These are phyloP conservation scores for Pythium aristosporum DNA, from an alignment of 352 stramenopile genomes.

Conservation along the genomic window DNA sequence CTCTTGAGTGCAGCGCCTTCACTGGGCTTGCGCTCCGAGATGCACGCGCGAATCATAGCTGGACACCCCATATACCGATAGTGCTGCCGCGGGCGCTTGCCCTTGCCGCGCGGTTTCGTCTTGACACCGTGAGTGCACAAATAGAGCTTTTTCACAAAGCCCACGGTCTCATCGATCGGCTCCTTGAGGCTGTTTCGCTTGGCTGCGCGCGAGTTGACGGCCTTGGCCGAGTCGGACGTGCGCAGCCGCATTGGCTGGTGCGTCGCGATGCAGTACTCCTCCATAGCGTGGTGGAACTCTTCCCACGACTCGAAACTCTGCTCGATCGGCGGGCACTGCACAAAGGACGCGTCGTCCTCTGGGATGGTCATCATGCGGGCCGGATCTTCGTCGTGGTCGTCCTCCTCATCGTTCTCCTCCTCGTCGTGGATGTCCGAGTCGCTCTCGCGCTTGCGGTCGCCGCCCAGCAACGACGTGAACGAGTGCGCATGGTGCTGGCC, in stretches of 20 bases:
- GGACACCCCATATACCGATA: slow-evolving; percentile 85
- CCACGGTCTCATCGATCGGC: slow-evolving; percentile 82
- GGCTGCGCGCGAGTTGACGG: slow-evolving; percentile 72
- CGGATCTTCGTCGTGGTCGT: slow-evolving; percentile 40
- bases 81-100: slow-evolving; percentile 74
- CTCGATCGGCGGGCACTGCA: slow-evolving; percentile 71
- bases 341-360: slow-evolving; percentile 59
- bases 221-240: slow-evolving; percentile 80
- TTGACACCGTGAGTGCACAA: slow-evolving; percentile 84
- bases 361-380: slow-evolving; percentile 43
- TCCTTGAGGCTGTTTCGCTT: slow-evolving; percentile 84
- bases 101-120: slow-evolving; percentile 79
- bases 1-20: slow-evolving; percentile 49
- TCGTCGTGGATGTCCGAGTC: slow-evolving; percentile 60
- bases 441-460: slow-evolving; percentile 60
- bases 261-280: slow-evolving; percentile 68
- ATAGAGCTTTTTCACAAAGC: slow-evolving; percentile 86
- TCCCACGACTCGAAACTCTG: slow-evolving; percentile 84
- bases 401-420: slow-evolving; percentile 43
- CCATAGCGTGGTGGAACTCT: slow-evolving; percentile 80
- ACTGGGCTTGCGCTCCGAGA: slow-evolving; percentile 70
- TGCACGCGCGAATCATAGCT: slow-evolving; percentile 80
- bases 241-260: slow-evolving; percentile 81
- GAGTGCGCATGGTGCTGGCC: slow-evolving; percentile 28
- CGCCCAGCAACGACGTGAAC: slow-evolving; percentile 53